Evolutionary conservation across 768 basidiomycete species (phyloP).

Genomic region (Hericium coralloides): DNA sequence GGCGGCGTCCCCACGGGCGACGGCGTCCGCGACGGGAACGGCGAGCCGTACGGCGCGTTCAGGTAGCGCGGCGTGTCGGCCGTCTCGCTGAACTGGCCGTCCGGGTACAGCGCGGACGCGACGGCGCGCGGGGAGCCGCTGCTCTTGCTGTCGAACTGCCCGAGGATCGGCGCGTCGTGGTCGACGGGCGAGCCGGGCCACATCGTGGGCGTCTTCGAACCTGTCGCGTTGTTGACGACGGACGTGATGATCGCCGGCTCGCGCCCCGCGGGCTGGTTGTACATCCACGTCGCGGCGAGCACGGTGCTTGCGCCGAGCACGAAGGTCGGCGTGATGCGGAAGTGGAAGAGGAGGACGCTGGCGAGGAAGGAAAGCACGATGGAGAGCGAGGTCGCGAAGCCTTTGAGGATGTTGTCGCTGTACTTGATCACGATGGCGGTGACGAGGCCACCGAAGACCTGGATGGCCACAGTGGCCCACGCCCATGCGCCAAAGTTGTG

Average conservation of each 20-base stretch:
- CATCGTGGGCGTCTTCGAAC: conserved; percentile 24
- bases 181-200: conserved; percentile 37
- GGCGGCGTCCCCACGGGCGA: conserved; percentile 27
- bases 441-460: conserved; percentile 88
- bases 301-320: conserved; percentile 81
- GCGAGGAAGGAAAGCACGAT: conserved; percentile 95
- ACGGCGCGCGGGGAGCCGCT: conserved; percentile 39
- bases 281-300: conserved; percentile 86
- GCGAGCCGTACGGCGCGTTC: conserved; percentile 40
- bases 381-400: conserved; percentile 92
- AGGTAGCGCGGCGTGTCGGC: conserved; percentile 36
- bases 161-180: conserved; percentile 49
- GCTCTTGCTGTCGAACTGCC: conserved; percentile 43
- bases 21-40: conserved; percentile 39
- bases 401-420: conserved; percentile 90
- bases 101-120: conserved; percentile 15
- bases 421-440: conserved; percentile 98
- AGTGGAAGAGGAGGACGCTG: conserved; percentile 85
- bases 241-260: conserved; percentile 26
- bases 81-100: conserved; percentile 31
- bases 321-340: conserved; percentile 80
- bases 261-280: conserved; percentile 63
- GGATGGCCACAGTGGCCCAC: conserved; percentile 83
- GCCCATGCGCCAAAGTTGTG: conserved; percentile 88
- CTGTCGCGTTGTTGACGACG: conserved; percentile 22